Evolutionary conservation across 2,329 filamentous ascomycete genomes (phyloP), one percentile per base, ranked within the genome.

Genomic region (Albifimbria verrucaria): DNA sequence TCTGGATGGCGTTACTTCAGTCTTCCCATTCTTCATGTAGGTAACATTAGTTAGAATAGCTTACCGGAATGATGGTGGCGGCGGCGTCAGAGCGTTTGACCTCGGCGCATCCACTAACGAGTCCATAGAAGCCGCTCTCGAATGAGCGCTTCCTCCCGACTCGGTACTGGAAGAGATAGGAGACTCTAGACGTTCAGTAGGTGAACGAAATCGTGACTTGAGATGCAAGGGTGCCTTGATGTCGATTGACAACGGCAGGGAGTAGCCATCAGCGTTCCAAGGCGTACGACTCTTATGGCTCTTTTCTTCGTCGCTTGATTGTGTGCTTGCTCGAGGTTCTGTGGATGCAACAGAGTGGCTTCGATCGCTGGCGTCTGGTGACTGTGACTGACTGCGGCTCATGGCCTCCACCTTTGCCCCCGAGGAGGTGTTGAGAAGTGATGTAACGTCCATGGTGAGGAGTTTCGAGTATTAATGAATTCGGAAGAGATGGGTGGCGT

Each of bases 251-350:
- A 74, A 63, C 4, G 77, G 73, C 21, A 80, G 67, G 22, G 74
- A 75, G 56, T 77, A 80, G 42, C 77, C 77, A 28, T 72, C 74
- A 18, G 73, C 78, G 54, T 78, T 75, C 79, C 79, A 82, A 50
- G 78, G 78, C 39, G 69, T 79, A 52, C 77, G 73, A 25, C 55
- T 57, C 57, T 56, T 63, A 20, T 50, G 57, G 26, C 63, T 56
- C 23, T 52, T 59, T 20, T 52, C 43, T 44, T 62, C 59, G 55
- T 53, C 32, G 18, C 32, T 39, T 39, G 32, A 17, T 12, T 39
- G 32, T 39, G 58, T 23, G 59, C 55, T 25, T 59, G 55, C 21
- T 57, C 59, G 64, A 52, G 17, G 59, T 57, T 32, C 54, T 51
- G 10, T 55, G 44, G 48, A 48, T 28, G 47, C 50, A 25, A 51